A percentile compares a stretch with the other conserved stretches of the same genome.
phyloP scores from a whole-genome alignment of 441 rosid species.

The Gossypium schwendimanii region DNA sequence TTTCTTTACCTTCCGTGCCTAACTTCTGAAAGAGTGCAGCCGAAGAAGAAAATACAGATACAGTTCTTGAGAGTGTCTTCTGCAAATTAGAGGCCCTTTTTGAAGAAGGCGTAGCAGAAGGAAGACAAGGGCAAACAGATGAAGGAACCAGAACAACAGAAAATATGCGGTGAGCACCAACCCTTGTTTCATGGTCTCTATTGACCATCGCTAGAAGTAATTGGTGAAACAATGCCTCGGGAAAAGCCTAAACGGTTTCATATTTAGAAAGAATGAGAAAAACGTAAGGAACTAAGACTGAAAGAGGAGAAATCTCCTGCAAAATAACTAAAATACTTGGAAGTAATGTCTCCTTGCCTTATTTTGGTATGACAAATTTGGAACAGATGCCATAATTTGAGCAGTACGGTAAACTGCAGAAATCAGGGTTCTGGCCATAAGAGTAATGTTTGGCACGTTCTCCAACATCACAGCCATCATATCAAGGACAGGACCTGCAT shows the following conservation, averaged over 20 bases:
- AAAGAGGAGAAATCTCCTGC: background rate
- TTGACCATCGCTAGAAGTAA: slow-evolving; percentile 78
- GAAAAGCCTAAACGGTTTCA: slow-evolving; percentile 56
- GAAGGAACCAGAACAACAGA: slow-evolving; percentile 86
- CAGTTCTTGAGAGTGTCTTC: slow-evolving; percentile 81
- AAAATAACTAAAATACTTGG: slow-evolving; percentile 10
- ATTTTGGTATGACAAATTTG: slow-evolving; percentile 64
- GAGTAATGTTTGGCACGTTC: slow-evolving; percentile 65
- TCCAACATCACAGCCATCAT: slow-evolving; percentile 85
- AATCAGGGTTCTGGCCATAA: slow-evolving; percentile 63
- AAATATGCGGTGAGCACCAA: slow-evolving; percentile 78
- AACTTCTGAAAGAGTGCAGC: slow-evolving; percentile 81
- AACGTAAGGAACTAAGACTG: background rate
- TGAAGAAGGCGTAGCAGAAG: slow-evolving; percentile 27
- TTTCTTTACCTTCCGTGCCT: slow-evolving; percentile 27
- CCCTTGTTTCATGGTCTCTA: slow-evolving; percentile 71
- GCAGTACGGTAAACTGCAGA: slow-evolving; percentile 74
- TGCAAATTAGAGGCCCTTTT: slow-evolving; percentile 50
- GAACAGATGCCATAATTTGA: slow-evolving; percentile 68
- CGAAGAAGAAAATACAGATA: slow-evolving; percentile 84
- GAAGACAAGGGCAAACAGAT: slow-evolving; percentile 62
- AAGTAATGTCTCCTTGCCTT: slow-evolving; percentile 43
- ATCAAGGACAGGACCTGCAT: slow-evolving; percentile 85
- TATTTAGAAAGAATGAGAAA: slow-evolving; percentile 5
- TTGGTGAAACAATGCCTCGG: slow-evolving; percentile 79